A percentile compares a stretch with the other conserved stretches of the same genome.
These are phyloP conservation scores for Fistulina hepatica DNA, from an alignment of 1,284 basidiomycete genomes.

Conservation along the genomic window DNA sequence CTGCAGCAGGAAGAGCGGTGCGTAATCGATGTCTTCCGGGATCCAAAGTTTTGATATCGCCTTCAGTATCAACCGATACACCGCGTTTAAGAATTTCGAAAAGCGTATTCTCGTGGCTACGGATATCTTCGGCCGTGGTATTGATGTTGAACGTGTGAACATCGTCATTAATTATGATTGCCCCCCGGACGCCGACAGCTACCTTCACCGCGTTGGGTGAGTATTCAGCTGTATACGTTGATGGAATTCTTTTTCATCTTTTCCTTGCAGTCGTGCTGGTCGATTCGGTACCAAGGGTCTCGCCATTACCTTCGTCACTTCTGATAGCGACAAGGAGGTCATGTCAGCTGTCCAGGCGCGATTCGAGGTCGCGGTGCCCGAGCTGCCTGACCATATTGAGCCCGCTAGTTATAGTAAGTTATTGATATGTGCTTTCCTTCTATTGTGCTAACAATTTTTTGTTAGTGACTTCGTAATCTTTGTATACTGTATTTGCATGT, in stretches of 20 bases:
- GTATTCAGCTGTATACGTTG: conserved; percentile 21
- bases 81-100: conserved; percentile 98
- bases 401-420: conserved; percentile 77
- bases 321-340: conserved; percentile 87
- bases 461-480: too few relatives aligned
- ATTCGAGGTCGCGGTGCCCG: conserved; percentile 90
- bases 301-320: conserved; percentile 95
- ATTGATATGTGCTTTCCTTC: too few relatives aligned
- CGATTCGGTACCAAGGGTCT: conserved; percentile 99
- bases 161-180: conserved; percentile 96
- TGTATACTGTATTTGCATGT: too few relatives aligned
- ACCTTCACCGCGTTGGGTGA: conserved; percentile 94
- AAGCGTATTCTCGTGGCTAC: conserved; percentile 98
- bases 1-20: conserved; percentile 93
- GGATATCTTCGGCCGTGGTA: conserved; percentile 95
- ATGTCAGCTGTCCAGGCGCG: conserved; percentile 85
- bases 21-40: conserved; percentile 19
- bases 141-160: conserved; percentile 96
- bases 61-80: conserved; percentile 86
- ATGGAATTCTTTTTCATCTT: conserved; percentile 6
- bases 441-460: too few relatives aligned
- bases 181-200: conserved; percentile 94
- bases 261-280: conserved; percentile 70
- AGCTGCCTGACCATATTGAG: conserved; percentile 88
- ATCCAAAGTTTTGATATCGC: conserved; percentile 9